Evolutionary conservation across 1,139 yeast genomes (phyloP).

Genomic region (Pichia sp.): DNA sequence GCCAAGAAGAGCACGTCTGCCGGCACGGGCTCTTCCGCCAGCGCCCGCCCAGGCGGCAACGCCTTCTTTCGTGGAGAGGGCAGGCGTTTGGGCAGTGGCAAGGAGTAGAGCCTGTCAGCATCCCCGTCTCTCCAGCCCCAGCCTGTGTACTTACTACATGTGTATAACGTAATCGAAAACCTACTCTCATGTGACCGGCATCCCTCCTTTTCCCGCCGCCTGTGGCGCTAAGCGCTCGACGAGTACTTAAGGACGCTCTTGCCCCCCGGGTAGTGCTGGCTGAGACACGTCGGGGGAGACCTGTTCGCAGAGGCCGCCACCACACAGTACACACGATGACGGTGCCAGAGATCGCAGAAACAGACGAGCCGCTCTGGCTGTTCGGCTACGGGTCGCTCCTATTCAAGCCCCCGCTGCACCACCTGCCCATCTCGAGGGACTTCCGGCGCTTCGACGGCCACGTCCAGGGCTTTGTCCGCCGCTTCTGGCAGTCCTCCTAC

Average conservation of each 20-base stretch:
- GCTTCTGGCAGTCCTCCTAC: slow-evolving; percentile 89
- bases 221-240: neutral
- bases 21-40: neutral
- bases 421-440: slow-evolving; percentile 32
- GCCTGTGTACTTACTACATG: neutral
- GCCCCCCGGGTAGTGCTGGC: neutral
- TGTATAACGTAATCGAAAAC: neutral
- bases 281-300: neutral
- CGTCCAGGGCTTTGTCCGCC: slow-evolving; percentile 67
- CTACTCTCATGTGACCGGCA: too few species aligned
- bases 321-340: too few species aligned
- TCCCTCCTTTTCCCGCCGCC: neutral
- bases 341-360: neutral
- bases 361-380: slow-evolving; percentile 54
- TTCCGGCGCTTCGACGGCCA: slow-evolving; percentile 66
- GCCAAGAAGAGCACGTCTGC: neutral
- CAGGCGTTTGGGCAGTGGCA: slow-evolving; percentile 8
- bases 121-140: neutral
- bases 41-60: neutral
- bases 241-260: too few species aligned
- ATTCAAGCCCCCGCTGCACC: slow-evolving; percentile 84
- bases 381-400: slow-evolving; percentile 89
- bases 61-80: slow-evolving; percentile 10
- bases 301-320: neutral
- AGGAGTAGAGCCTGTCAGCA: neutral